Evolutionary conservation across 106 monocot species (phyloP), one percentile per base, ranked within the genome.

Genomic region (Acorus calamus): DNA sequence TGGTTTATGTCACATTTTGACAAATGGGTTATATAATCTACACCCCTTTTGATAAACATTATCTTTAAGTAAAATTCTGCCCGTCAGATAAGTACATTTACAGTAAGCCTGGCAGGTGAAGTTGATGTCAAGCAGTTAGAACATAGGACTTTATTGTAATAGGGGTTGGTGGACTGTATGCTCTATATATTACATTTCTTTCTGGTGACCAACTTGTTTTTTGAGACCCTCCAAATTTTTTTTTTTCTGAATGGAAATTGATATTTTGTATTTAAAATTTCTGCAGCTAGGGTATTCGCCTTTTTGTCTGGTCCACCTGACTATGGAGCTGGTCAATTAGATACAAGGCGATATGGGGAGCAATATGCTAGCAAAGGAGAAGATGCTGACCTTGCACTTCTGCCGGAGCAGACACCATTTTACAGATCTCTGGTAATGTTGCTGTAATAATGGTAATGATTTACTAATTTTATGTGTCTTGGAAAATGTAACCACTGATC

Each of bases 281-380:
- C 42, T 44, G 59, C 80, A 98, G 98, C 98, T 67, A 88, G 98
- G 74, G 92, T 98, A 50, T 98, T 98, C 85, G 98, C 92, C 46
- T 98, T 98, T 83, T 70, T 98, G 53, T 92, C 98, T 71, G 98
- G 98, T 68, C 88, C 98, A 52, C 98, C 98, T 59, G 98, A 98
- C 83, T 98, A 98, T 81, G 98, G 98, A 63, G 85, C 88, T 74
- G 98, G 98, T 11, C 98, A 92, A 53, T 77, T 98, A 57, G 98
- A 98, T 66, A 92, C 98, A 63, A 77, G 85, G 72, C 67, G 98
- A 42, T 98, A 98, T 81, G 98, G 98, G 54, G 98, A 92, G 67
- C 98, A 98, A 45, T 98, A 98, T 83, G 98, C 98, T 62, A 92
- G 92, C 72, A 84, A 71, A 79, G 67, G 88, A 57, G 98, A 92